Evolutionary conservation across 2,329 filamentous ascomycete species (phyloP).

Genomic region (Exophiala sp.): DNA sequence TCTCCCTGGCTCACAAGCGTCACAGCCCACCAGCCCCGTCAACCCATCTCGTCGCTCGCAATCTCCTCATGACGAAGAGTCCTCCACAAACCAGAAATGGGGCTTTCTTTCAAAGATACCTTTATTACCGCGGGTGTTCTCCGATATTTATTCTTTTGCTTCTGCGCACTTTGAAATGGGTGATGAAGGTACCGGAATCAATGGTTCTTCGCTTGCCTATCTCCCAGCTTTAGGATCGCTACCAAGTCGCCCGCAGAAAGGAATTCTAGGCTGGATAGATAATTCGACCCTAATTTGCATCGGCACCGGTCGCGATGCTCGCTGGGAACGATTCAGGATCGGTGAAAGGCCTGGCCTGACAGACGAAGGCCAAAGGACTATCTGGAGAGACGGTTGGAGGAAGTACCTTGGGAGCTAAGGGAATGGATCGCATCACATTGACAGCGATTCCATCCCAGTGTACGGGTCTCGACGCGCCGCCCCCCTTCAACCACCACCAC

Average conservation of each 20-base stretch:
- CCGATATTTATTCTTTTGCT: constrained; percentile 80
- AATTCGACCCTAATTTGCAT: constrained; percentile 68
- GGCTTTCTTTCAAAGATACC: constrained; percentile 78
- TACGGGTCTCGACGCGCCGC: no score
- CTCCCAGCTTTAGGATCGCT: constrained; percentile 49
- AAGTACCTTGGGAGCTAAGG: constrained; percentile 55
- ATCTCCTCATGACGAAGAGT: constrained; percentile 36
- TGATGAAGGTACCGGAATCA: constrained; percentile 53
- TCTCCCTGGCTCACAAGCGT: constrained; percentile 50
- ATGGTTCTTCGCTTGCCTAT: constrained; percentile 34
- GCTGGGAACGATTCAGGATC: constrained; percentile 82
- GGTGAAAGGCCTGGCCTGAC: constrained; percentile 46
- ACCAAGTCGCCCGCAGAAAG: constrained; percentile 63
- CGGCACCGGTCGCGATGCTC: constrained; percentile 69
- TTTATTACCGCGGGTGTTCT: constrained; percentile 78
- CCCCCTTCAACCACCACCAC: no score
- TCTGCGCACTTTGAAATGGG: constrained; percentile 76
- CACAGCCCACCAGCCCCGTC: constrained; percentile 33
- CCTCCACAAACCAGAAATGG: constrained; percentile 63
- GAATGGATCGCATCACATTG: neutral
- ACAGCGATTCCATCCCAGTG: no score
- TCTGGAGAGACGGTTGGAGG: constrained; percentile 74
- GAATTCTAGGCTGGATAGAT: constrained; percentile 75
- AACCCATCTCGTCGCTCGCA: constrained; percentile 31
- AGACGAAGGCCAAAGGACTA: constrained; percentile 60